Evolutionary conservation across 1,284 basidiomycete species (phyloP).

Genomic region (Anthracocystis panici-leucophaei): DNA sequence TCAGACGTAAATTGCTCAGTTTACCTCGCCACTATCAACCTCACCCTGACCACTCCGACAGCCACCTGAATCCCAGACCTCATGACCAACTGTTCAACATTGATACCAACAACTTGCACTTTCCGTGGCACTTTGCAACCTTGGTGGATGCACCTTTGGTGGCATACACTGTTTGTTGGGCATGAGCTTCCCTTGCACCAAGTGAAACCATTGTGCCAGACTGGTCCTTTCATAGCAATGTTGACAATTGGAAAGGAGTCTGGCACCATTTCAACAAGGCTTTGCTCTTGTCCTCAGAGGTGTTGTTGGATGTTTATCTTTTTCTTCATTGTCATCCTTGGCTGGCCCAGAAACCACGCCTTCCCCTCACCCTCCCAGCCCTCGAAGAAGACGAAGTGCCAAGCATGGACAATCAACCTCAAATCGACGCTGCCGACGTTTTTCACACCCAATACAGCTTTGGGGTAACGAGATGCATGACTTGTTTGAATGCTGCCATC

Average conservation of each 20-base stretch:
- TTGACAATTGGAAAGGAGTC: no score
- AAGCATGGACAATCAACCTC: no score
- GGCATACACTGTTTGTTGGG: constrained; percentile 1
- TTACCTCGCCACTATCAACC: constrained; percentile 7
- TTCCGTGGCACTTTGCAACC: constrained; percentile 11
- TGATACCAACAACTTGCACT: constrained; percentile 1
- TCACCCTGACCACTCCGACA: constrained; percentile 14
- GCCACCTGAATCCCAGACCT: constrained; percentile 7
- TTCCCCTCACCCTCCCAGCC: background rate
- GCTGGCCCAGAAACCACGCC: constrained; percentile 13
- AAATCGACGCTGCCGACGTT: no score
- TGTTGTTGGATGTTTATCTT: constrained; percentile 4
- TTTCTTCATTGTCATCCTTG: constrained; percentile 7
- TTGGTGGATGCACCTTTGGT: no score
- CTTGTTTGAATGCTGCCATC: background rate
- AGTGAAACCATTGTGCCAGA: no score
- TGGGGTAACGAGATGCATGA: constrained; percentile 14
- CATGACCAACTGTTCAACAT: constrained; percentile 9
- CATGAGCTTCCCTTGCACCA: no score
- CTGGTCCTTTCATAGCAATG: no score
- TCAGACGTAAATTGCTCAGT: background rate
- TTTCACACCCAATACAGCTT: background rate
- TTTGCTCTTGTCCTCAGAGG: constrained; percentile 1
- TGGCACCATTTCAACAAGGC: no score
- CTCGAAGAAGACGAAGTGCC: no score